Evolutionary conservation across 2,329 filamentous ascomycete species (phyloP), one percentile per base, ranked within the genome.

Genomic region (Lachnellula hyalina): DNA sequence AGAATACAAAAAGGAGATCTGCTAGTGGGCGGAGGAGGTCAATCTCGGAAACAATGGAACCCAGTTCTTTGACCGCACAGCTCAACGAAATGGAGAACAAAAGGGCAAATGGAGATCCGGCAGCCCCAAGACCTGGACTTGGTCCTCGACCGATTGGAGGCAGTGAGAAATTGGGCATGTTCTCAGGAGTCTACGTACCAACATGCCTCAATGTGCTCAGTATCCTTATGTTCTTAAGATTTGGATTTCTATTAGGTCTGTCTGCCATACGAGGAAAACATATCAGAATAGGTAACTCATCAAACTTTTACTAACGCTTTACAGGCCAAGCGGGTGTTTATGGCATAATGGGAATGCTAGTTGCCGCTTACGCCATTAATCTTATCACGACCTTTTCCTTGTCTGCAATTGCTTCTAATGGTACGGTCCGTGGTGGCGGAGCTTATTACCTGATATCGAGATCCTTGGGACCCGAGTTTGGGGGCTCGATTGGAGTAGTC

Each of bases 161-260:
- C 11, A 69, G 69, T 15, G 73, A 79, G 63, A 94, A 94, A 73
- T 77, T 95, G 54, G 88, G 88, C 38, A 85, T 84, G 8, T 83
- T 90, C 61, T 89, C 85, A 4, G 88, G 88, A 7, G 87, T 95
- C 47, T 96, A 91, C 69, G 87, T 96, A 15, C 90, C 90, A 1
- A 90, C 90, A n/a, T 92, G 86, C 58, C 76, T 95, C 62, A 96
- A 94, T 70, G 90, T 96, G 42, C 74, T 95, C 61, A 93, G 89
- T 64, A 95, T 96, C 71, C 80, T 96, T 58, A 95, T 96, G 89
- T 96, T 96, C 73, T 77, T 96, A 64, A 83, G 90, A 21, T 96
- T 96, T 70, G 90, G 90, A 21, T 85, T 90, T 64, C 89, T 96
- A 54, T 76, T 95, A 21, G 90, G 90, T 58, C 25, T 51, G 59